Conservation (phyloP, 1,284 basidiomycete genomes). For the Malassezia obtusa region DNA sequence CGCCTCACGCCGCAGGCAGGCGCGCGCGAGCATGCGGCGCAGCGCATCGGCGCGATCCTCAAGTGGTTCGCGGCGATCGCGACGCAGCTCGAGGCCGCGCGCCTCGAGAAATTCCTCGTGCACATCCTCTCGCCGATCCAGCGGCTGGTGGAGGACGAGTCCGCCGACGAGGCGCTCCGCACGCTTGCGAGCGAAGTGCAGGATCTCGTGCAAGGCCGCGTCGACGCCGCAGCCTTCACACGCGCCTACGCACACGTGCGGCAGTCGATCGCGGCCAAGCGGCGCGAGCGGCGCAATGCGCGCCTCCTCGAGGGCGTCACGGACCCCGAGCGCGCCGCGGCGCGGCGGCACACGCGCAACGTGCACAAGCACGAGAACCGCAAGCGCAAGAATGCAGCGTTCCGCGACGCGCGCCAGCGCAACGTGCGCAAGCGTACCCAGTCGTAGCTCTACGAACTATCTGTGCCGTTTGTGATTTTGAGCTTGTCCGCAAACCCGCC, state of each 20-base stretch:
- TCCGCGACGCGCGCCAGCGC: slow-evolving; percentile 4
- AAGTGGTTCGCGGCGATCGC: slow-evolving; percentile 82
- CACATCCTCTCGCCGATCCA: slow-evolving; percentile 79
- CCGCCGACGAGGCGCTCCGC: slow-evolving; percentile 59
- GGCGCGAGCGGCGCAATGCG: slow-evolving; percentile 63
- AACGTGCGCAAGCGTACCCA: slow-evolving; percentile 2
- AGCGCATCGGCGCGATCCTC: slow-evolving; percentile 8
- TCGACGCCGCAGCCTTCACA: slow-evolving; percentile 73
- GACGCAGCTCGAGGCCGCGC: slow-evolving; percentile 57
- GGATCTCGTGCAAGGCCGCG: slow-evolving; percentile 73
- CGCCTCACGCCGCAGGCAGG: slow-evolving; percentile 47
- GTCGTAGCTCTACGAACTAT: no score
- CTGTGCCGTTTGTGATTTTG: no score
- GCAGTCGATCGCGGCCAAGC: slow-evolving; percentile 60
- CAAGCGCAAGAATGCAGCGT: slow-evolving; percentile 24
- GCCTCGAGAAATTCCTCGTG: slow-evolving; percentile 62
- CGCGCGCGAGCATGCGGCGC: slow-evolving; percentile 26
- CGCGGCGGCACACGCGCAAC: slow-evolving; percentile 21
- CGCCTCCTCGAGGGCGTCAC: slow-evolving; percentile 51
- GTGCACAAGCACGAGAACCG: slow-evolving; percentile 24
- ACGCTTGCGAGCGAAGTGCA: slow-evolving; percentile 72
- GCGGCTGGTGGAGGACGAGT: slow-evolving; percentile 66
- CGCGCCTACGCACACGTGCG: slow-evolving; percentile 68
- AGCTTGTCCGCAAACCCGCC: slow-evolving; percentile 7
- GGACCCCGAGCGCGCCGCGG: slow-evolving; percentile 30